Evolutionary conservation across 768 basidiomycete genomes (phyloP).

Genomic region (Amanita jacksonii): DNA sequence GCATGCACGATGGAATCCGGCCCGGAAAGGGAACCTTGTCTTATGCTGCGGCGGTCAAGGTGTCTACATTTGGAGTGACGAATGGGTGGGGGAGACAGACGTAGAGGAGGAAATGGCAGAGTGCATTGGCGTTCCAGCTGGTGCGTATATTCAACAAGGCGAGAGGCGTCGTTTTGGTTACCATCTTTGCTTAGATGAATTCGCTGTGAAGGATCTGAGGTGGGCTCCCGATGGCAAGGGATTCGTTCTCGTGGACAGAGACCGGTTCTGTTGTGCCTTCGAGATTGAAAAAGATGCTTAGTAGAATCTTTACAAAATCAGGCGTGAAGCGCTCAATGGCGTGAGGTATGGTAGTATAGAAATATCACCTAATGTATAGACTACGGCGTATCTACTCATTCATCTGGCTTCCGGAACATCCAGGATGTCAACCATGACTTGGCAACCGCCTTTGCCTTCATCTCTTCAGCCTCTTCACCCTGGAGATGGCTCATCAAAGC

Average conservation of each 20-base stretch:
- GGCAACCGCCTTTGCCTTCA: conserved; percentile 27
- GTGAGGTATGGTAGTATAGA: too few relatives aligned
- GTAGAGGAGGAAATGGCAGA: conserved; percentile 76
- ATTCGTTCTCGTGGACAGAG: conserved; percentile 62
- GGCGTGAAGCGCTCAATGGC: too few relatives aligned
- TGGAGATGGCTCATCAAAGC: conserved; percentile 43
- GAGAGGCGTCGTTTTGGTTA: conserved; percentile 1
- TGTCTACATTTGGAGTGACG: conserved; percentile 76
- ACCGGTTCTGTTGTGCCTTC: conserved; percentile 80
- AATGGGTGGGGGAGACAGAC: conserved; percentile 55
- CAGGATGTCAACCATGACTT: conserved; percentile 59
- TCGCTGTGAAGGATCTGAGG: conserved; percentile 55
- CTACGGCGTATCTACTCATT: conserved; percentile 16
- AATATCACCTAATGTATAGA: too few relatives aligned
- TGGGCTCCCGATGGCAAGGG: conserved; percentile 90
- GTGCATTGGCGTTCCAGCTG: conserved; percentile 82
- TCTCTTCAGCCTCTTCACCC: conserved; percentile 44
- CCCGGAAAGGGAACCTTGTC: conserved; percentile 61
- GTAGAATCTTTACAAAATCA: too few relatives aligned
- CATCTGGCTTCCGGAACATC: conserved; percentile 41
- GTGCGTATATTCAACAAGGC: conserved; percentile 35
- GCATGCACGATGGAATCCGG: conserved; percentile 75
- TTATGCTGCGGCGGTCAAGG: conserved; percentile 60
- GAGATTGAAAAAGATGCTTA: conserved; percentile 36
- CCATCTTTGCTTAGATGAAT: conserved; percentile 40